Evolutionary conservation across 768 basidiomycete species (phyloP).

Genomic region (Kwoniella pini): DNA sequence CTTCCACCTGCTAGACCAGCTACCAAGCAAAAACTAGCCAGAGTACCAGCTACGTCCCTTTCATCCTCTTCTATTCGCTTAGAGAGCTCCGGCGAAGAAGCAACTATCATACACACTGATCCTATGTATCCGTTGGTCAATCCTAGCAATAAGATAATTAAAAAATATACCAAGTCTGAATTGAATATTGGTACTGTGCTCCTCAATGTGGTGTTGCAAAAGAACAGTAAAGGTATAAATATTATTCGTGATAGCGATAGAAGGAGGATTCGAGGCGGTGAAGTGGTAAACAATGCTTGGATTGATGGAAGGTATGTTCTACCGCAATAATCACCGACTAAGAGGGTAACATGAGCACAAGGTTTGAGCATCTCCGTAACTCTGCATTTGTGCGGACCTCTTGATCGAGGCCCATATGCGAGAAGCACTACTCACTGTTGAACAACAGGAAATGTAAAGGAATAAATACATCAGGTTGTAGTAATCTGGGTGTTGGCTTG

Average conservation of each 20-base stretch:
- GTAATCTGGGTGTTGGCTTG: constrained; percentile 53
- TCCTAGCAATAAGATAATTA: constrained; percentile 72
- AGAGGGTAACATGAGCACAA: neutral
- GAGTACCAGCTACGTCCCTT: constrained; percentile 80
- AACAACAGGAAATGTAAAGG: constrained; percentile 69
- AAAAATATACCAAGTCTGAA: constrained; percentile 75
- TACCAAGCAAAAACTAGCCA: constrained; percentile 75
- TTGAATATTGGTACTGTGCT: constrained; percentile 61
- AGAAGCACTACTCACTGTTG: constrained; percentile 53
- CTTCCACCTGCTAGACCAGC: constrained; percentile 76
- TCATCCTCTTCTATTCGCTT: constrained; percentile 70
- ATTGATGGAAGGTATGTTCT: constrained; percentile 51
- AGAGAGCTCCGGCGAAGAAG: constrained; percentile 78
- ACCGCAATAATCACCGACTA: constrained; percentile 53
- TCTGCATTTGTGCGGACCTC: too few relatives aligned
- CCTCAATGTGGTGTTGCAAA: constrained; percentile 74
- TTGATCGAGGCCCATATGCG: too few relatives aligned
- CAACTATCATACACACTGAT: constrained; percentile 77
- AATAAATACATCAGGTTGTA: constrained; percentile 59
- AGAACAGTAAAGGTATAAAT: constrained; percentile 83
- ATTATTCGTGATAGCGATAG: constrained; percentile 71
- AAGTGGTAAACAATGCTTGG: constrained; percentile 65
- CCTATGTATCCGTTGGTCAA: constrained; percentile 77
- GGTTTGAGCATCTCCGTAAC: too few relatives aligned
- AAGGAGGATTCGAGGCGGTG: constrained; percentile 63